Percentiles rank a stretch among this genome's conserved stretches.
Evolutionary conservation across 2,329 filamentous ascomycete genomes (phyloP).

Genomic region (Penicillium sp.): DNA sequence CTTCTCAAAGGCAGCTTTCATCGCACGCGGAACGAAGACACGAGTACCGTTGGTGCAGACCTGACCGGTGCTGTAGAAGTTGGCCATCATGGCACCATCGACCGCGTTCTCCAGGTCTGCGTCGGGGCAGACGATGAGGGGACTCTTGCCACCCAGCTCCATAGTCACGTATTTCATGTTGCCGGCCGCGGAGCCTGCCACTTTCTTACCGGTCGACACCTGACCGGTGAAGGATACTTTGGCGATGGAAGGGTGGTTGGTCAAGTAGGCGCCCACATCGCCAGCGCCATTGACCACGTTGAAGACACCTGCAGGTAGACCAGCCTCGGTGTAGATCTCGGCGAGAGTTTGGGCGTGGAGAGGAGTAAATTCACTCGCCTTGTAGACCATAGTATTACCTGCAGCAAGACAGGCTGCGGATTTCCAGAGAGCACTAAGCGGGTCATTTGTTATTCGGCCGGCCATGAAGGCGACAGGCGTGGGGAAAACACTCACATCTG

Average conservation of each 20-base stretch:
- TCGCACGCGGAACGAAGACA: constrained; percentile 70
- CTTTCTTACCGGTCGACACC: constrained; percentile 77
- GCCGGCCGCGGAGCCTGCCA: constrained; percentile 70
- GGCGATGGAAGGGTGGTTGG: constrained; percentile 67
- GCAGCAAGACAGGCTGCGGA: constrained; percentile 80
- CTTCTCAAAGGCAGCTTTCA: constrained; percentile 68
- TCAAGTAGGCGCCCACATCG: constrained; percentile 72
- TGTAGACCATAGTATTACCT: constrained; percentile 88
- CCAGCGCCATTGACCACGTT: constrained; percentile 82
- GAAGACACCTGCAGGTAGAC: constrained; percentile 78
- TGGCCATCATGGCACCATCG: constrained; percentile 87
- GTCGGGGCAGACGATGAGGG: constrained; percentile 75
- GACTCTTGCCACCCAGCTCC: constrained; percentile 87
- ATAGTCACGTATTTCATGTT: constrained; percentile 90
- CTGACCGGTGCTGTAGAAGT: constrained; percentile 88
- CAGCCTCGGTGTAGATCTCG: constrained; percentile 73
- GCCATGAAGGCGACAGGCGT: neutral
- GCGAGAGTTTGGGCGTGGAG: constrained; percentile 76
- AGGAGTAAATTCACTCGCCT: constrained; percentile 82
- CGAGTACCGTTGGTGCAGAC: constrained; percentile 91
- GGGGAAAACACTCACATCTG: constrained; percentile 58
- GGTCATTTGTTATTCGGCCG: constrained; percentile 3
- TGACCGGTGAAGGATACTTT: constrained; percentile 92
- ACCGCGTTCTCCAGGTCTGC: constrained; percentile 76
- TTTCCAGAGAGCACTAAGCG: constrained; percentile 70